Base-by-base conservation (phyloP, 2,329 filamentous ascomycete genomes). In the Microdochium nivale region DNA sequence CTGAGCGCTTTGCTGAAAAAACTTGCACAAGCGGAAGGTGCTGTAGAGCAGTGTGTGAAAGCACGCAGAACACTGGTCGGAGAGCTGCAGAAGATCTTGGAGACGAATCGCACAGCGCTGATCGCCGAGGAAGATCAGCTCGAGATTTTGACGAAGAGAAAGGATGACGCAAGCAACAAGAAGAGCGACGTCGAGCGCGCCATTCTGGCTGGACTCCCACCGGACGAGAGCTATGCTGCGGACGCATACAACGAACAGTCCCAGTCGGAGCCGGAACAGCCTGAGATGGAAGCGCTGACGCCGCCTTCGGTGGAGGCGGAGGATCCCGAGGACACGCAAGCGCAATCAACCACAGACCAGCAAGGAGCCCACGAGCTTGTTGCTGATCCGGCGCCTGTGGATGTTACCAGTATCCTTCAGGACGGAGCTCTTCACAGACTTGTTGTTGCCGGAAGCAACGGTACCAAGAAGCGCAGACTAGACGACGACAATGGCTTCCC, bases 1-100 rank as follows among this genome's bases (percentile, higher is more conserved):
- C 80, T 99, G 9, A 91, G 88, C 57, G 87, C 89, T 2, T 77
- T 99, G n/a, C 78, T 97, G 51, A 96, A 94, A 72, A 87, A 84
- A 7, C 78, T 99, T 19, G 89, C 90, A 21, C 88, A 82, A 56
- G 94, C 94, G 3, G 91, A 99, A 68, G 88, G 83, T 51, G 90
- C 92, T 0, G 87, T 97, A 1, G 85, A 88, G 2, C 90, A 96
- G 61, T 89, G 87, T 58, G 89, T 99, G 65, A 91, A 92, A 64
- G 89, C 90, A 2, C 84, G 94, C 14, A 81, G 83, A 57, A 80
- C 82, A 10, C 77, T 99, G 25, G 84, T 97, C 35, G 78, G 80
- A 25, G 90, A 85, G 1, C 75, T 99, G 4, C 90, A 96, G 69
- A 90, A 87, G 63, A 75, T 97, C 13, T 76, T 97, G 1, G 82